A percentile compares a stretch with the other conserved stretches of the same genome.
Conservation (phyloP, 495 filamentous ascomycete genomes). For the Aspergillus sclerotiicarbonarius region DNA sequence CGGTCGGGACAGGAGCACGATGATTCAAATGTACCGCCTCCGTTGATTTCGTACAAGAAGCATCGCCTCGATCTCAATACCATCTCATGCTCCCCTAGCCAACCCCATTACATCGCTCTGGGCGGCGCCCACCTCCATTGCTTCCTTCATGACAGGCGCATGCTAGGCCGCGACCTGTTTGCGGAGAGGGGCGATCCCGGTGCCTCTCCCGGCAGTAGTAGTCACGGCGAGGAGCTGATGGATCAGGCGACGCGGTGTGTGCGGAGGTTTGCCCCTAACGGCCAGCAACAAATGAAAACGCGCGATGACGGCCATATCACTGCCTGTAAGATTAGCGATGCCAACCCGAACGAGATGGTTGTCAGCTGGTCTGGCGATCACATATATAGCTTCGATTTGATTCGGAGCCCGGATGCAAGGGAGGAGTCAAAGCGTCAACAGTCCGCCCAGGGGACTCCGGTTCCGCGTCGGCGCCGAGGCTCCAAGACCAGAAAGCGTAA, state of each 20-base stretch:
- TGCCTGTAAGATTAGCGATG: conserved; percentile 76
- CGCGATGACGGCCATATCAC: conserved; percentile 67
- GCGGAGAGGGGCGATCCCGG: conserved; percentile 51
- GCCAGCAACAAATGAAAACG: conserved; percentile 50
- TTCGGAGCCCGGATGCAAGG: conserved; percentile 58
- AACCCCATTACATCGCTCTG: conserved; percentile 75
- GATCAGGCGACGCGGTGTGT: conserved; percentile 66
- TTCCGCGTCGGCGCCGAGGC: conserved; percentile 29
- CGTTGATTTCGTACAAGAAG: conserved; percentile 68
- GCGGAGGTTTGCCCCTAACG: conserved; percentile 64
- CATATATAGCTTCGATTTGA: conserved; percentile 72
- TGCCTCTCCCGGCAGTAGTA: conserved; percentile 31
- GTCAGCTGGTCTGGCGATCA: conserved; percentile 75
- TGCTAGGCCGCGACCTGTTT: conserved; percentile 62
- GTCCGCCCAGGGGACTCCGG: conserved; percentile 17
- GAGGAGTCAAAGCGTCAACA: conserved; percentile 26
- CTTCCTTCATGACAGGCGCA: conserved; percentile 73
- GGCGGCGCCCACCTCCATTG: conserved; percentile 72
- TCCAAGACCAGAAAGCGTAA: conserved; percentile 56
- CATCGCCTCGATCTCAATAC: conserved; percentile 70
- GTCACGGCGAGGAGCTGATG: conserved; percentile 57
- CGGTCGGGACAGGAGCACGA: conserved; percentile 48
- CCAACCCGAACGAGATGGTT: conserved; percentile 70
- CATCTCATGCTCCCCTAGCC: conserved; percentile 69
- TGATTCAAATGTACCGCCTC: conserved; percentile 60